phyloP scores from a whole-genome alignment of 108 stramenopile genomes.

The Cyclotella choctawhatcheeana region DNA sequence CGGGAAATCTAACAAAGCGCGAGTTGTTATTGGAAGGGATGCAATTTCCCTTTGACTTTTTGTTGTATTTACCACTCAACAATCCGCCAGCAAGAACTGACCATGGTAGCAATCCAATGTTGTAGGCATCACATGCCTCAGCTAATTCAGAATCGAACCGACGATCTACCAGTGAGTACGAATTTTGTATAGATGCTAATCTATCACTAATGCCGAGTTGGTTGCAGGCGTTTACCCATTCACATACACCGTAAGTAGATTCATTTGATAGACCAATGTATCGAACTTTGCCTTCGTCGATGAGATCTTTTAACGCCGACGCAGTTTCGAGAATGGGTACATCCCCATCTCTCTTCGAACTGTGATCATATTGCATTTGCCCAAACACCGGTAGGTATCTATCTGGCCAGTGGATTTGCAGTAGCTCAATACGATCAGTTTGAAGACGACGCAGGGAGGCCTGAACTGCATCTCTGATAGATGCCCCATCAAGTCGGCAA shows the following conservation, averaged over 20 bases:
- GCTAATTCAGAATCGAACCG: slow-evolving; percentile 85
- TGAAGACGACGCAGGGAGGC: slow-evolving; percentile 43
- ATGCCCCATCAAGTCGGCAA: slow-evolving; percentile 37
- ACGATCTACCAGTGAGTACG: slow-evolving; percentile 82
- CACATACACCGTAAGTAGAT: slow-evolving; percentile 89
- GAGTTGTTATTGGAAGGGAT: slow-evolving; percentile 44
- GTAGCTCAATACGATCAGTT: slow-evolving; percentile 47
- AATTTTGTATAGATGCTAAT: slow-evolving; percentile 85
- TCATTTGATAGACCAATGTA: slow-evolving; percentile 92
- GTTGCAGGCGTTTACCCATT: slow-evolving; percentile 46
- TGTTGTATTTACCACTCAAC: slow-evolving; percentile 81
- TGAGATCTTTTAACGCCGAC: slow-evolving; percentile 74
- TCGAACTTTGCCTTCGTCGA: slow-evolving; percentile 81
- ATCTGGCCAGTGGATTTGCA: slow-evolving; percentile 56
- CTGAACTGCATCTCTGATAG: slow-evolving; percentile 27
- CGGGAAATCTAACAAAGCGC: slow-evolving; percentile 79
- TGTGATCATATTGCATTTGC: slow-evolving; percentile 34
- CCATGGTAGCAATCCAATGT: slow-evolving; percentile 88
- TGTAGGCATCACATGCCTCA: slow-evolving; percentile 86
- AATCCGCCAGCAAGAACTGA: slow-evolving; percentile 90
- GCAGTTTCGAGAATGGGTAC: slow-evolving; percentile 41
- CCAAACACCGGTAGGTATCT: slow-evolving; percentile 47
- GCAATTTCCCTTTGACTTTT: slow-evolving; percentile 5
- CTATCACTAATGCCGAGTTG: slow-evolving; percentile 67
- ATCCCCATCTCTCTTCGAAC: slow-evolving; percentile 25